Base-by-base conservation (phyloP, 2,329 filamentous ascomycete species). In the Sporothrix protearum region DNA sequence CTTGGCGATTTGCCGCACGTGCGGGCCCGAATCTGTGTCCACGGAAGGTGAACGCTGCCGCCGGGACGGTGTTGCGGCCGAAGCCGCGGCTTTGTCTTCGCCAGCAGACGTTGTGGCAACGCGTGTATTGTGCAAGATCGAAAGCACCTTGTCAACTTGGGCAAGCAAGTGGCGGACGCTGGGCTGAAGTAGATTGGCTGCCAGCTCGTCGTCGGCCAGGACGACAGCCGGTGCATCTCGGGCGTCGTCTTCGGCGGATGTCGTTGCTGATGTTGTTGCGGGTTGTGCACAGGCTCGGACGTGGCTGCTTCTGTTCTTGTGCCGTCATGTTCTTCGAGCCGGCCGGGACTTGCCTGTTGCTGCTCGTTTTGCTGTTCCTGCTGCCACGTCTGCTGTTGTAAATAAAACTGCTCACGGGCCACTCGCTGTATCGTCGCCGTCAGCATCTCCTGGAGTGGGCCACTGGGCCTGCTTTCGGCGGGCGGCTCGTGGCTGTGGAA, bases 161-260 rank as follows among this genome's bases (percentile, higher is more conserved):
- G 84, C 81, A 9, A 97, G 83, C 19, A 94, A 86, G 75, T 92
- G 90, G n/a, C 89, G 85, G 12, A 92, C 85, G 0, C 88, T 85
- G 0, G 93, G 92, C 0, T 85, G 85, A 19, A 97, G 82, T 5
- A 96, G 82, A 1, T 80, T 78, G 72, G 85, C 83, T 0, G 92
- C 92, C 64, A 84, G 78, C 1, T 91, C 89, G 75, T 97, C 93
- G 76, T 97, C 90, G 1, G 88, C 85, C 8, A 91, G 86, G 5
- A 92, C 80, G 1, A 85, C 83, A 0, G 91, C 39, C 19, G 55
- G 42, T 36, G 49, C 47, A 36, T 36, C 45, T 16, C 19, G 45
- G 16, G 22, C 28, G n/a, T 14, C 22, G 28, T 22, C 22, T 22
- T 22, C 7, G 53, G 14, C 30, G 14, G n/a, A n/a, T n/a, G n/a